Base-by-base conservation (phyloP, 139 green algal genomes). In the Micractinium conductrix region DNA sequence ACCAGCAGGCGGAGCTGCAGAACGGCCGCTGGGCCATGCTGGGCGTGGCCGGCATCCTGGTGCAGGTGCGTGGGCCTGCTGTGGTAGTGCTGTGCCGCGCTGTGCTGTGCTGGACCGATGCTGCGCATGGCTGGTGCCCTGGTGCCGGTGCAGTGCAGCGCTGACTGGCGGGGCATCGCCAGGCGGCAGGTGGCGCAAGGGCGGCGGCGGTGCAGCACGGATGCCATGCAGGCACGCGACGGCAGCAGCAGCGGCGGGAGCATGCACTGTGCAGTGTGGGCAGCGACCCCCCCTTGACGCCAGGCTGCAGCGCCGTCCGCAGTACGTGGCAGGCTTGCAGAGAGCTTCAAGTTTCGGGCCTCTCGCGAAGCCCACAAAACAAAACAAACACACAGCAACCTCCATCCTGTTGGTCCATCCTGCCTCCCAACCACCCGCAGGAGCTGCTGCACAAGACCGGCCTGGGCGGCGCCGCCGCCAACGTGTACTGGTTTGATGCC, bases 11-110 rank as follows among this genome's bases (percentile, higher is more conserved):
- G 24, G 90, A 93, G 89, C 84, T 92, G 58, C 80, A 90, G 89
- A 87, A 95, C 84, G 90, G 85, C 70, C 85, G 91, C 72, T 92
- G 85, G 87, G 90, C 90, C 45, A 93, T 93, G 91, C 80, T 94
- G 22, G 92, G 86, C 81, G 87, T 90, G 50, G 89, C 88, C 5
- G 92, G 92, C 84, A 87, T 93, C 79, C 83, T 93, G 33, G 78
- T 78, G 30, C 71, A 82, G 63, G 84, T 81, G 38, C 37, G 53
- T 24, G 6, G 14, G 2, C 70, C 37, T 60, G 19, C 22, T 37
- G 70, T 9, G 19, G 33, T 17, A n/a, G n/a, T 16, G 9, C 17
- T 75, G 37, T n/a, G 22, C 10, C 8, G 69, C 37, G 48, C 48
- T 58, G 48, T 14, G 48, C 3, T 38, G 2, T 69, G 38, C 3